Conservation (phyloP, 495 filamentous ascomycete genomes). For the Lasiosphaeriaceae sp. region DNA sequence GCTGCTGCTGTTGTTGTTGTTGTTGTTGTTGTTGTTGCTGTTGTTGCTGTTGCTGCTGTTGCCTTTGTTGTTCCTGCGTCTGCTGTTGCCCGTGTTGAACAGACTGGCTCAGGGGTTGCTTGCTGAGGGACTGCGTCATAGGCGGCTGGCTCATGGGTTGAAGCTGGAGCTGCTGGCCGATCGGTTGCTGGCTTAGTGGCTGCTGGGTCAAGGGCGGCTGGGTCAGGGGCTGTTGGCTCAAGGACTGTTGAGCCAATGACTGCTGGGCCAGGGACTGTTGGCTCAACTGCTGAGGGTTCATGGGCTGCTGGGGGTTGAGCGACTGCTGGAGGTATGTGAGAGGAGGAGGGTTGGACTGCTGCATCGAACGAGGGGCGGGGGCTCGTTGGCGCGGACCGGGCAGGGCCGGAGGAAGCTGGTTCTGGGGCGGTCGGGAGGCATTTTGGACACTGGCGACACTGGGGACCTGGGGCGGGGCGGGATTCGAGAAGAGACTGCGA, state of each 20-base stretch:
- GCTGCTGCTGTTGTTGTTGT: conserved; percentile 15
- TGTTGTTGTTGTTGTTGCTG: conserved; percentile 16
- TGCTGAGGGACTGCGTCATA: conserved; percentile 11
- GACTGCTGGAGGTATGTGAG: conserved; percentile 33
- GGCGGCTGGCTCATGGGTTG: conserved; percentile 24
- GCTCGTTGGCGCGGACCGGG: conserved; percentile 36
- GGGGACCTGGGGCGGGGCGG: conserved; percentile 33
- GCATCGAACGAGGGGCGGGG: conserved; percentile 32
- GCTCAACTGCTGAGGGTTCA: conserved; percentile 25
- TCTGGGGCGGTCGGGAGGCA: conserved; percentile 34
- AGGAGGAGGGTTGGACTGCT: conserved; percentile 17
- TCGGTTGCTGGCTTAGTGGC: conserved; percentile 17
- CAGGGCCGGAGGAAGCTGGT: conserved; percentile 30
- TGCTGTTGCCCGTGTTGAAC: conserved; percentile 5
- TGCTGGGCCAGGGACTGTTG: conserved; percentile 21
- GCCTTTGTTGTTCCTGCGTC: background rate
- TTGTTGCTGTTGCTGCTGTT: conserved; percentile 11
- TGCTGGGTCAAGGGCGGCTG: conserved; percentile 19
- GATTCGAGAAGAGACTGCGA: conserved; percentile 35
- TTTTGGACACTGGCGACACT: conserved; percentile 34
- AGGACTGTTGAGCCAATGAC: conserved; percentile 13
- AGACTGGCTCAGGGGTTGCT: conserved; percentile 15
- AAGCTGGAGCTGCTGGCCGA: conserved; percentile 24
- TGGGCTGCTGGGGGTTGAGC: conserved; percentile 25
- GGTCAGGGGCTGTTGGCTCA: conserved; percentile 17